phyloP scores from a whole-genome alignment of 176 grass and related monocot species.

The Musa itinerans region DNA sequence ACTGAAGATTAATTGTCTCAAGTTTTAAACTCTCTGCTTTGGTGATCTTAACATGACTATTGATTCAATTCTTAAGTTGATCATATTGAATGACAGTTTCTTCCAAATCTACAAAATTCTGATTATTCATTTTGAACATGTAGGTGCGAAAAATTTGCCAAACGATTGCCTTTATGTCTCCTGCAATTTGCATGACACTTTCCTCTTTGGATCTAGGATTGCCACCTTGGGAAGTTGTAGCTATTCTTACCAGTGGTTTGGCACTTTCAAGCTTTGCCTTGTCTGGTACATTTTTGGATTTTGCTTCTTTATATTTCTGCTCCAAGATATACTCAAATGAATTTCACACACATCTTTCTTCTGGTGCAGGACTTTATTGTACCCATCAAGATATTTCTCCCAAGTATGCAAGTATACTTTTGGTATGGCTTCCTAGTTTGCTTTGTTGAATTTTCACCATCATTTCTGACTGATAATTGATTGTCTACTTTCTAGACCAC shows the following conservation, averaged over 20 bases:
- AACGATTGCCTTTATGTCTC: constrained; percentile 92
- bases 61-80: not conserved
- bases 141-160: constrained; percentile 99
- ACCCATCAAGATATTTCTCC: constrained; percentile 97
- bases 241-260: constrained; percentile 72
- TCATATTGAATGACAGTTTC: not conserved
- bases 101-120: not conserved
- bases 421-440: constrained; percentile 40
- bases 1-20: not conserved
- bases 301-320: constrained; percentile 11
- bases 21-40: not conserved
- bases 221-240: constrained; percentile 77
- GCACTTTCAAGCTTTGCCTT: constrained; percentile 93
- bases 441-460: not conserved
- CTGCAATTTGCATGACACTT: constrained; percentile 86
- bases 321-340: not conserved
- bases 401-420: constrained; percentile 95
- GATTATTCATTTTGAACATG: constrained; percentile 24
- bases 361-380: constrained; percentile 76
- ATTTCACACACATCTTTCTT: not conserved
- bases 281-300: constrained; percentile 46
- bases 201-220: constrained; percentile 94
- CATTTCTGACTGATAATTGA: not conserved
- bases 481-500: not conserved
- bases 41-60: not conserved